Evolutionary conservation across 257 asterid species (phyloP).

Genomic region (Rubia yunnanensis): DNA sequence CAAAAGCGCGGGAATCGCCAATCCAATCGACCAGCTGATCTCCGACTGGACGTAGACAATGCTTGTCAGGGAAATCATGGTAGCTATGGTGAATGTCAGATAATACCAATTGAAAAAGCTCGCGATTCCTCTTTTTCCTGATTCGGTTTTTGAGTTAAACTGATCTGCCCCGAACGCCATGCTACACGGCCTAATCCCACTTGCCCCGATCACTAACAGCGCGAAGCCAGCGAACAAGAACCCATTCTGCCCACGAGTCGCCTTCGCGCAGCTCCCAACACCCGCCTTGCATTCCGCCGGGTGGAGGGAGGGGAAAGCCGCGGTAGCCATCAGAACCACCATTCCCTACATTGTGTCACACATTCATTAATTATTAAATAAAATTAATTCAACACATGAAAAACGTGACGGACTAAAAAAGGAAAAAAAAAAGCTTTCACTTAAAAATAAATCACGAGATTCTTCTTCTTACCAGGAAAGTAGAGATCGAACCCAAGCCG

Average conservation of each 20-base stretch:
- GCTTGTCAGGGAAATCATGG: slow-evolving; percentile 49
- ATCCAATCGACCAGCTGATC: slow-evolving; percentile 60
- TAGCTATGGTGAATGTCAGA: slow-evolving; percentile 64
- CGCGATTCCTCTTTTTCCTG: slow-evolving; percentile 51
- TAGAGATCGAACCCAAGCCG: slow-evolving; percentile 50
- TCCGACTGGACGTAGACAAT: slow-evolving; percentile 71
- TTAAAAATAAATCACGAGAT: too few relatives aligned
- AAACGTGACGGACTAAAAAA: too few relatives aligned
- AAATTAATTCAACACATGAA: too few relatives aligned
- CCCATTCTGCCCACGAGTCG: slow-evolving; percentile 47
- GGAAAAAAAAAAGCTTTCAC: too few relatives aligned
- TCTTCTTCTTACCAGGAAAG: slow-evolving; percentile 48
- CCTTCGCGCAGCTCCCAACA: slow-evolving; percentile 34
- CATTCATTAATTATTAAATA: too few relatives aligned
- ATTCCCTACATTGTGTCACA: slow-evolving; percentile 35
- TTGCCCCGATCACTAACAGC: slow-evolving; percentile 53
- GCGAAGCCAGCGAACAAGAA: slow-evolving; percentile 42
- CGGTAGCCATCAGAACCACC: slow-evolving; percentile 43
- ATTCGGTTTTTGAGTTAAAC: slow-evolving; percentile 55
- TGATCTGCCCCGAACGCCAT: slow-evolving; percentile 81
- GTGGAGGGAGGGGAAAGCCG: slow-evolving; percentile 45
- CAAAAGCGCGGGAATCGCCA: slow-evolving; percentile 44
- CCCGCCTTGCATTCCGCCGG: slow-evolving; percentile 48
- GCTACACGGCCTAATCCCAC: slow-evolving; percentile 67
- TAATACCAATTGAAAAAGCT: slow-evolving; percentile 85